Evolutionary conservation across 148 eudicot genomes (phyloP).

Genomic region (Pharnaceum exiguum): DNA sequence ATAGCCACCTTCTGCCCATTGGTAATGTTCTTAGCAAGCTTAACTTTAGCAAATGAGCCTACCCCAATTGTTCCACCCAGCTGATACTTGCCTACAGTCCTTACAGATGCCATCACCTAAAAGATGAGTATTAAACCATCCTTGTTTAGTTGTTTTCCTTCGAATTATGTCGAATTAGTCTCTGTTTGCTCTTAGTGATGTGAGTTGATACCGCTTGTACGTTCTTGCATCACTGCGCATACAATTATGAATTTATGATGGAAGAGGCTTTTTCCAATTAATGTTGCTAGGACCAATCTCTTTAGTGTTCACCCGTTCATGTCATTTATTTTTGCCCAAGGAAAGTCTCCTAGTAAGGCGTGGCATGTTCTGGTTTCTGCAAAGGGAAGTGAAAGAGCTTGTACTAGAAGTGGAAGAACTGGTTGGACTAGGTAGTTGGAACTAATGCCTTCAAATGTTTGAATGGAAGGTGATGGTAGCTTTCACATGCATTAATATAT

Average conservation of each 20-base stretch:
- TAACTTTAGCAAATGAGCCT: slow-evolving; percentile 57
- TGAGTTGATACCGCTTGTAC: too few relatives aligned
- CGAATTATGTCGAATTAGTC: not conserved
- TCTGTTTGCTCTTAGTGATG: too few relatives aligned
- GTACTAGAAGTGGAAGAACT: slow-evolving; percentile 10
- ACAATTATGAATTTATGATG: too few relatives aligned
- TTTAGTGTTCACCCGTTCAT: not conserved
- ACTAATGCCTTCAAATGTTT: not conserved
- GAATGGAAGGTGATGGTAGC: slow-evolving; percentile 15
- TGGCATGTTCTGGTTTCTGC: too few relatives aligned
- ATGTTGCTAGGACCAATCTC: too few relatives aligned
- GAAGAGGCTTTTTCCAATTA: too few relatives aligned
- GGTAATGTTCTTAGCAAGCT: slow-evolving; percentile 30
- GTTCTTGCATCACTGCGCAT: too few relatives aligned
- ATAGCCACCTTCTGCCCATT: slow-evolving; percentile 41
- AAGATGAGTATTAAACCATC: not conserved
- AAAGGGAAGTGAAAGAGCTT: too few relatives aligned
- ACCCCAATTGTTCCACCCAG: slow-evolving; percentile 45
- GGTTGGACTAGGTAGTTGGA: slow-evolving; percentile 1
- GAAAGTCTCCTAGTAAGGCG: too few relatives aligned
- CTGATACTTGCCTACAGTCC: slow-evolving; percentile 44
- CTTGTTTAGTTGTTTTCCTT: not conserved
- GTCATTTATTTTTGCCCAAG: not conserved
- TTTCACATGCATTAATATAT: not conserved
- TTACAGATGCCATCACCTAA: slow-evolving; percentile 35